These are phyloP conservation scores for Colletotrichum theobromicola DNA, from an alignment of 2,329 filamentous ascomycete species.

Conservation along the genomic window DNA sequence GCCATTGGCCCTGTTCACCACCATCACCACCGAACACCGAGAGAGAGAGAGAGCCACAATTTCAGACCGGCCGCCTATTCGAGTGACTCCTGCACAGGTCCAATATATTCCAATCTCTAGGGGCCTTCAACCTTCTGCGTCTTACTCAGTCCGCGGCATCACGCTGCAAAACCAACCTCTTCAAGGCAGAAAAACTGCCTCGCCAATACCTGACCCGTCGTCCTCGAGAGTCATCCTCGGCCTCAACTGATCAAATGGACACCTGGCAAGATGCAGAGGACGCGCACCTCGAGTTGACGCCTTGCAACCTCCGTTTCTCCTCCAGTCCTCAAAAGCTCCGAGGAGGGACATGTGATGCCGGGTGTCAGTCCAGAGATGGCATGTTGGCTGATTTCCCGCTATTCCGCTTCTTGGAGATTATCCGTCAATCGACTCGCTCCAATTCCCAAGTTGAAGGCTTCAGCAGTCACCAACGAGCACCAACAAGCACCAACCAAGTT, in stretches of 20 bases:
- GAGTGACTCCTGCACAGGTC: neutral
- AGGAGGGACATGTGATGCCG: neutral
- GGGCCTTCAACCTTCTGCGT: neutral
- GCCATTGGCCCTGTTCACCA: neutral
- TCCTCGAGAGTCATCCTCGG: neutral
- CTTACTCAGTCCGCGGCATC: neutral
- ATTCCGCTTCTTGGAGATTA: conserved; percentile 3
- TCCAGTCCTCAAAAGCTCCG: neutral
- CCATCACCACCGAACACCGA: neutral
- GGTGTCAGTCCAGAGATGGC: neutral
- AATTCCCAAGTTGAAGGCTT: neutral
- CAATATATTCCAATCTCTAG: neutral
- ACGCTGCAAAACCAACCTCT: neutral
- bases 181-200: neutral
- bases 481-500: neutral
- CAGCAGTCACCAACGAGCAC: neutral
- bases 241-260: neutral
- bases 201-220: neutral
- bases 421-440: conserved; percentile 10
- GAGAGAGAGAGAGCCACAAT: neutral
- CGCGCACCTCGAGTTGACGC: neutral
- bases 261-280: neutral
- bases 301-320: neutral
- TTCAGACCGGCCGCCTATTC: neutral
- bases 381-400: neutral